phyloP scores from a whole-genome alignment of 345 rosid species.

The Eucalyptus cladocalyx region DNA sequence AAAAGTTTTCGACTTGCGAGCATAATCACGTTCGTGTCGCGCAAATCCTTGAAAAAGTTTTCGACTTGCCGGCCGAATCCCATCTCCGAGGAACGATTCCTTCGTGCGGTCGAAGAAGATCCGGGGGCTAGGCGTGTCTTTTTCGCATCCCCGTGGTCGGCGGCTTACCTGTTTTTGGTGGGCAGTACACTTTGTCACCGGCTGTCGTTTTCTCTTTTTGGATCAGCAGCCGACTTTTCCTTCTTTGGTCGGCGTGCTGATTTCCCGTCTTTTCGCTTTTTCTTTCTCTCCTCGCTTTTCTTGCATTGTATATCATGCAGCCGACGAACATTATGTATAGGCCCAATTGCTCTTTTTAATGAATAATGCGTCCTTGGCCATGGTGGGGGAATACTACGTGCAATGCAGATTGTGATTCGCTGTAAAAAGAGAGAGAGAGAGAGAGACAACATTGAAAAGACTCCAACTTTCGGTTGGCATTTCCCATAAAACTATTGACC shows the following conservation, averaged over 20 bases:
- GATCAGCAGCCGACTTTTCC: conserved; percentile 31
- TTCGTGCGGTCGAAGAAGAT: background rate
- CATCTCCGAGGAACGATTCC: background rate
- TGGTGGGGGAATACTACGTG: conserved; percentile 25
- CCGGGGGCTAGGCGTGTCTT: background rate
- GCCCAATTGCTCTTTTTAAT: background rate
- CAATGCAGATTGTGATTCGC: conserved; percentile 2
- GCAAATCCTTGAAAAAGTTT: background rate
- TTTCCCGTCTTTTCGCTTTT: background rate
- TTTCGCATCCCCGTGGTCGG: background rate
- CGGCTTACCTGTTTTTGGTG: background rate
- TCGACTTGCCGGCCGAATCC: background rate
- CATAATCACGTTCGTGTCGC: background rate
- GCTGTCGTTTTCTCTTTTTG: conserved; percentile 6
- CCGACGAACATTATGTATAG: background rate
- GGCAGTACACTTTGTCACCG: background rate
- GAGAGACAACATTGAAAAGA: background rate
- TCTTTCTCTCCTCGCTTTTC: background rate
- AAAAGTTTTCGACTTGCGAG: background rate
- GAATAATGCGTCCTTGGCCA: background rate
- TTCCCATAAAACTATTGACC: background rate
- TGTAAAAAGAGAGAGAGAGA: background rate
- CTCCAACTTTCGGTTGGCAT: background rate
- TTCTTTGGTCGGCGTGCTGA: conserved; percentile 21
- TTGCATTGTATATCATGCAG: background rate